Conservation (phyloP, 805 yeast species). For the Hanseniaspora hatyaiensis region DNA sequence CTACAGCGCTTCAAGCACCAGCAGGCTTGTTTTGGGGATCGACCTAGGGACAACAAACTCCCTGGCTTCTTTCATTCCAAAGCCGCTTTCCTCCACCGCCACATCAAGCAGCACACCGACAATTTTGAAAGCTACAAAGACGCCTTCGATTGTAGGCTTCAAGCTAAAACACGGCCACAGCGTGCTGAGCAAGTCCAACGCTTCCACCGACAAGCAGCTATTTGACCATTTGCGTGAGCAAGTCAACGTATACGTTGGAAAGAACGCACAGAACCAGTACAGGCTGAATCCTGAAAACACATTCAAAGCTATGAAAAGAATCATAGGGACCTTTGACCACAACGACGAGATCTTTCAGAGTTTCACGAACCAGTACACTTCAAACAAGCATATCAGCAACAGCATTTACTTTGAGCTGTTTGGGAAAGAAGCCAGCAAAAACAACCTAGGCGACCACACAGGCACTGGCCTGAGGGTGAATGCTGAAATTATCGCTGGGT, state of each 20-base stretch:
- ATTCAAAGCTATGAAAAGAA: constrained; percentile 68
- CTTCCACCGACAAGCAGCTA: constrained; percentile 31
- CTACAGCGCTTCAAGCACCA: neutral
- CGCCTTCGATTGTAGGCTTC: constrained; percentile 49
- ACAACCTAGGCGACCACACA: neutral
- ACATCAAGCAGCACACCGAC: no score
- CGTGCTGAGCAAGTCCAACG: no score
- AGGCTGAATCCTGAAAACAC: constrained; percentile 65
- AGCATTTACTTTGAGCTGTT: constrained; percentile 38
- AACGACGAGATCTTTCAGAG: constrained; percentile 44
- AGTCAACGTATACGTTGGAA: constrained; percentile 45
- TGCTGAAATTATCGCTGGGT: constrained; percentile 43
- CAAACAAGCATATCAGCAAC: constrained; percentile 4
- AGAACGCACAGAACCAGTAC: constrained; percentile 67
- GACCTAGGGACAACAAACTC: constrained; percentile 81
- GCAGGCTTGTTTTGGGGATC: constrained; percentile 49
- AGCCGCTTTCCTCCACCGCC: no score
- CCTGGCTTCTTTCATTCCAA: constrained; percentile 41
- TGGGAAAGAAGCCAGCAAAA: constrained; percentile 35
- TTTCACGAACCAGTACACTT: constrained; percentile 5
- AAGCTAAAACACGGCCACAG: neutral
- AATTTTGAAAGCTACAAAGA: no score
- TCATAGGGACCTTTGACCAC: constrained; percentile 60
- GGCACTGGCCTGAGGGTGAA: constrained; percentile 48
- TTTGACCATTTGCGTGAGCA: constrained; percentile 31